Conservation (phyloP, 352 stramenopile genomes). For the Phytophthora megakarya region DNA sequence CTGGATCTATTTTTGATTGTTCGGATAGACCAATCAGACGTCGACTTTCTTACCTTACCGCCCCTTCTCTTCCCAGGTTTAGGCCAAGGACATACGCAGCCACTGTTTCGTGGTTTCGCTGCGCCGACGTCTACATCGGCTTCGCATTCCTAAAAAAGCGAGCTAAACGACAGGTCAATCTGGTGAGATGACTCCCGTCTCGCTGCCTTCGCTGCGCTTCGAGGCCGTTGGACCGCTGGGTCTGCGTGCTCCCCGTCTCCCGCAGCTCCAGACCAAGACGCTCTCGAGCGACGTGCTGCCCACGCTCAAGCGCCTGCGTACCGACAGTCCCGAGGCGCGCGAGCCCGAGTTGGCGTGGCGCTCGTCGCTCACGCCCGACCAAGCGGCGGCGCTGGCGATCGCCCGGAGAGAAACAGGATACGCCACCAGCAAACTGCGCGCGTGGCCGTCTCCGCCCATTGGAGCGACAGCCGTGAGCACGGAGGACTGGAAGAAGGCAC, state of each 20-base stretch:
- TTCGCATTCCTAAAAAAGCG: slow-evolving; percentile 18
- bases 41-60: background rate
- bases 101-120: background rate
- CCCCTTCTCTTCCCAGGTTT: background rate
- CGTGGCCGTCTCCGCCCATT: background rate
- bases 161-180: background rate
- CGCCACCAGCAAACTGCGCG: too few species aligned
- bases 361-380: slow-evolving; percentile 23
- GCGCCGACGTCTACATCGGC: background rate
- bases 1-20: slow-evolving; percentile 11
- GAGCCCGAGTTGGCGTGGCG: slow-evolving; percentile 18
- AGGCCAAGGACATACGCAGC: background rate
- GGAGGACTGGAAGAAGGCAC: slow-evolving; percentile 47
- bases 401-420: slow-evolving; percentile 23
- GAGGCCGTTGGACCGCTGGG: slow-evolving; percentile 12
- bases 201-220: slow-evolving; percentile 25
- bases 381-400: slow-evolving; percentile 29
- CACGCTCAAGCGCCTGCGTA: slow-evolving; percentile 13
- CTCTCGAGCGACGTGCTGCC: slow-evolving; percentile 11
- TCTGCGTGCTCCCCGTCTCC: slow-evolving; percentile 8
- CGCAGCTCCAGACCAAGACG: slow-evolving; percentile 17
- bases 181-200: slow-evolving; percentile 16
- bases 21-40: background rate
- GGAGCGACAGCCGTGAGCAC: background rate
- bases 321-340: too few species aligned